Evolutionary conservation across 768 basidiomycete species (phyloP).

Genomic region (Lactarius sp.): DNA sequence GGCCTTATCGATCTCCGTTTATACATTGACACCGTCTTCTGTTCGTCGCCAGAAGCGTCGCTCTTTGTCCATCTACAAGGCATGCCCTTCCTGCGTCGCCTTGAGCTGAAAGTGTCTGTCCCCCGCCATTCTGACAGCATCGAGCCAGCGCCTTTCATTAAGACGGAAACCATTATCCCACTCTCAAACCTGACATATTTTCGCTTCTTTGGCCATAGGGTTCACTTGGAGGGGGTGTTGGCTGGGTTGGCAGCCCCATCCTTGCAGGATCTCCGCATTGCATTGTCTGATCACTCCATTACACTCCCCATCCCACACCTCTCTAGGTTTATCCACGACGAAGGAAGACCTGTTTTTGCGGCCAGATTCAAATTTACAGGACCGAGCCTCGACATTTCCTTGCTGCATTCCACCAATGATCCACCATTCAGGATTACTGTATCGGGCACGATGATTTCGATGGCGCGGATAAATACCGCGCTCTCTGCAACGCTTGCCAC

Average conservation of each 20-base stretch:
- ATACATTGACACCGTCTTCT: no score
- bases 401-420: not conserved
- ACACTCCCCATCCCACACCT: not conserved
- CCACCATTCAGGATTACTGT: not conserved
- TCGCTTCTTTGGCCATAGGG: not conserved
- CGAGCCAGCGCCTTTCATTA: no score
- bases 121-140: not conserved
- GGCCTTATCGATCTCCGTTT: not conserved
- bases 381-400: not conserved
- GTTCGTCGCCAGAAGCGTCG: not conserved
- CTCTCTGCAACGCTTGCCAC: not conserved
- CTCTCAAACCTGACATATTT: not conserved
- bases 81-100: slow-evolving; percentile 1
- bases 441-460: not conserved
- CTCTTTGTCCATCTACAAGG: not conserved
- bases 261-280: not conserved
- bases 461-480: not conserved
- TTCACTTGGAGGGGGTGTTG: not conserved
- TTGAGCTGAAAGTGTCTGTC: not conserved
- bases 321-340: not conserved
- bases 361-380: not conserved
- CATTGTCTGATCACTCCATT: fast-evolving
- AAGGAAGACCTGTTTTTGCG: not conserved
- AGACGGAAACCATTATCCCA: not conserved
- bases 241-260: not conserved